These are phyloP conservation scores for Aspergillus niger DNA, from an alignment of 2,329 filamentous ascomycete genomes.

Conservation along the genomic window DNA sequence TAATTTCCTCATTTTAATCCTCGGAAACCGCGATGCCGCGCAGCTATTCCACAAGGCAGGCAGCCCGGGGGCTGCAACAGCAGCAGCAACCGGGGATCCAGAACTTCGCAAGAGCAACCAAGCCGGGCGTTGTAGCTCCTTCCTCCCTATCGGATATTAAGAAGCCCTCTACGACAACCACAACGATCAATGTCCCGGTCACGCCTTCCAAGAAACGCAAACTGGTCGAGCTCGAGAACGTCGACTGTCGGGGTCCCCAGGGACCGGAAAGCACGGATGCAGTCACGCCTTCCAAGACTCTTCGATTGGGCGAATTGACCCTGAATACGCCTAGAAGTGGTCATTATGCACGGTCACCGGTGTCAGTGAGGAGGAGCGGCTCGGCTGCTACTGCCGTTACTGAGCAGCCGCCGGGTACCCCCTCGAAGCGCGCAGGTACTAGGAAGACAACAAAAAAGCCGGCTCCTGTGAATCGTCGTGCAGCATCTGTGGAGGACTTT, in stretches of 20 bases:
- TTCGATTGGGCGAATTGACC: constrained; percentile 35
- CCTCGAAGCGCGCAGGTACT: constrained; percentile 27
- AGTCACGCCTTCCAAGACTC: constrained; percentile 36
- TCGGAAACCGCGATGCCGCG: constrained; percentile 35
- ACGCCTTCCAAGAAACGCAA: constrained; percentile 46
- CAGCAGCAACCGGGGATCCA: constrained; percentile 43
- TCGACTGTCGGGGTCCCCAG: constrained; percentile 29
- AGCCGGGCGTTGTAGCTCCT: constrained; percentile 34
- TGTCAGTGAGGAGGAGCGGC: background rate
- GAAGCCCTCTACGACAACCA: constrained; percentile 28
- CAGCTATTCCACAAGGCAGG: constrained; percentile 29
- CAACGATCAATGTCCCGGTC: constrained; percentile 26
- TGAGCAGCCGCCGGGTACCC: constrained; percentile 23
- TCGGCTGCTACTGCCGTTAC: background rate
- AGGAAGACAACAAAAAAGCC: background rate
- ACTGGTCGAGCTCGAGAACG: constrained; percentile 36
- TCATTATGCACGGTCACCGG: constrained; percentile 21
- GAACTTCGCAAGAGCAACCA: constrained; percentile 48
- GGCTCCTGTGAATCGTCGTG: constrained; percentile 14
- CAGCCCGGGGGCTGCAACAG: constrained; percentile 23
- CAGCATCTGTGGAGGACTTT: constrained; percentile 51
- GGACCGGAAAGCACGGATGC: constrained; percentile 18
- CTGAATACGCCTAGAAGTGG: constrained; percentile 37
- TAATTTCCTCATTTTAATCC: constrained; percentile 7
- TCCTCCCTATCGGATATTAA: constrained; percentile 28